Evolutionary conservation across 1,284 basidiomycete species (phyloP), one percentile per base, ranked within the genome.

Genomic region (Trametes sp.): DNA sequence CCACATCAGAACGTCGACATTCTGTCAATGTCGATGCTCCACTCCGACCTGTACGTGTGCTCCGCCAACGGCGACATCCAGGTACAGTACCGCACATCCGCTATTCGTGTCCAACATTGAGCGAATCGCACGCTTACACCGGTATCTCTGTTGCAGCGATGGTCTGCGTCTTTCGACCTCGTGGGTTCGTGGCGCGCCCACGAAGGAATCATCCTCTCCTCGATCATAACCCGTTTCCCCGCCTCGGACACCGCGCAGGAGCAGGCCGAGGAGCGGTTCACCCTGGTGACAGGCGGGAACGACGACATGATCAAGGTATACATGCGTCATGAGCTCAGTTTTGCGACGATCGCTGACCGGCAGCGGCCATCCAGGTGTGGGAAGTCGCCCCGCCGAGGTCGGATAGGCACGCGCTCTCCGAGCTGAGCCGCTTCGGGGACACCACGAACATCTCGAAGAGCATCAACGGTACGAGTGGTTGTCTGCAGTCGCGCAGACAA

Each of bases 61-160:
- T 92, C 90, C 1, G 93, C 93, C 0, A 89, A 95, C 74, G 96
- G 96, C 2, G 83, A 86, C 67, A 82, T 96, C 23, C 86, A 94
- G 77, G 90, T 90, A 58, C 36, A 69, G 70, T n/a, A n/a, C n/a
- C n/a, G n/a, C n/a, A n/a, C n/a, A n/a, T n/a, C n/a, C n/a, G n/a
- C n/a, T n/a, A n/a, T n/a, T n/a, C n/a, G n/a, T n/a, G n/a, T n/a
- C n/a, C n/a, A n/a, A n/a, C n/a, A n/a, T 16, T 16, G n/a, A 1
- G 19, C 44, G 35, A 4, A 7, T 44, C 26, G 24, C 21, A 11
- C 38, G 36, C 45, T 44, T 65, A 41, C 57, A 52, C 61, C 41
- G 28, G 36, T 55, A 38, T 28, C 45, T 13, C 14, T 29, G 19
- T 33, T 26, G 42, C 65, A 93, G 87, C 82, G 93, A 33, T 95